Base-by-base conservation (phyloP, 2,329 filamentous ascomycete species). In the Penicillium freii region DNA sequence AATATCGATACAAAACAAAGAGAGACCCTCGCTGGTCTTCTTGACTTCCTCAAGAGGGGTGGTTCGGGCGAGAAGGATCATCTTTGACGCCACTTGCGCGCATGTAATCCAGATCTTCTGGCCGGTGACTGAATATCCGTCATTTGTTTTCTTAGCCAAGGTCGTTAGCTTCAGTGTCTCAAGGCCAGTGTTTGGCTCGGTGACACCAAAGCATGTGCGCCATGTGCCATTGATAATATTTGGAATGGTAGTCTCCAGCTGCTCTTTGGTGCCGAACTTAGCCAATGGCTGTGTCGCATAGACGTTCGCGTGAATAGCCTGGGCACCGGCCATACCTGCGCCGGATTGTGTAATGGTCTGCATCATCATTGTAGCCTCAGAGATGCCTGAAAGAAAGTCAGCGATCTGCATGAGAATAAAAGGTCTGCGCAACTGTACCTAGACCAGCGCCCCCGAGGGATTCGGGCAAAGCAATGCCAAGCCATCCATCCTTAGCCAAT, bases 31-130 rank as follows among this genome's bases (percentile, higher is more conserved):
- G n/a, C 84, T 89, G 0, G 87, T 83, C 68, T 87, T 91, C 58
- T 78, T 77, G 0, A 86, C 84, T 58, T 90, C 80, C 50, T 90
- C 87, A 0, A 87, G 64, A 0, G 88, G 83, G 0, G 86, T 90
- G 0, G 90, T 95, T 1, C 91, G 84, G 0, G 90, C 90, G 0
- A 96, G 81, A 0, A 95, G 80, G 4, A 95, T 87, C 90, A 95
- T 95, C 67, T 91, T 90, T 4, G 82, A 81, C 0, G 91, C 90
- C 0, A 93, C 88, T 70, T 95, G 90, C 0, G 91, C 91, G 52
- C 86, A 92, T 0, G 90, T 90, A 54, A 94, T 95, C 91, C 91
- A 95, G 54, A 93, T 92, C 76, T 95, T 95, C 70, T 93, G 89
- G 0, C 91, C 90, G 0, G 84, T 84, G 11, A 95, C 81, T 1